Percentiles rank a stretch among this genome's conserved stretches.
These are phyloP conservation scores for Lipomyces starkeyi DNA, from an alignment of 805 yeast genomes.

Conservation along the genomic window DNA sequence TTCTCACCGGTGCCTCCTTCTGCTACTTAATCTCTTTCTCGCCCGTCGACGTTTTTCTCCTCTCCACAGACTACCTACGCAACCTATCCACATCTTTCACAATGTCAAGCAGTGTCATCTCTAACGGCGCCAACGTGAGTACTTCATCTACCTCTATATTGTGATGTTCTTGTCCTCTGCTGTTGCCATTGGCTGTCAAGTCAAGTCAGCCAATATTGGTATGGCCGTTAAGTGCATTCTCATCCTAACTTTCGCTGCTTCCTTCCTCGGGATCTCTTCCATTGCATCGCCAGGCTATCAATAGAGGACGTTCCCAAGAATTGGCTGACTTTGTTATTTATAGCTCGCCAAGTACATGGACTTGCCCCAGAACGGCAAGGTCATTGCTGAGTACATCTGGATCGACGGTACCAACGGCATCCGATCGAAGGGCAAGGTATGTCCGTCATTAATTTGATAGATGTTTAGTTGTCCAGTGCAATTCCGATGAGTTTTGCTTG, in stretches of 20 bases:
- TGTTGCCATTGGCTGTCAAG: neutral
- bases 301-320: neutral
- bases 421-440: constrained; percentile 81
- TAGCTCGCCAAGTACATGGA: constrained; percentile 79
- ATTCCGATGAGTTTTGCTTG: neutral
- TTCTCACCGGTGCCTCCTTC: neutral
- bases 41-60: neutral
- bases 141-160: neutral
- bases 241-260: neutral
- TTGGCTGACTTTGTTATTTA: neutral
- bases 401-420: constrained; percentile 88
- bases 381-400: constrained; percentile 98
- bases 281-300: neutral
- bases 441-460: neutral
- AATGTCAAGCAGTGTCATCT: constrained; percentile 38
- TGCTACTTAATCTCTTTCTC: constrained; percentile 6
- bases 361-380: constrained; percentile 81
- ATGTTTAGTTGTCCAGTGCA: neutral
- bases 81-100: constrained; percentile 9
- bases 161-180: neutral
- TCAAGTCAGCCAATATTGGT: neutral
- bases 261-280: neutral
- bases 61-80: constrained; percentile 7
- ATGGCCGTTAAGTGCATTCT: neutral
- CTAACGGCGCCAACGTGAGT: constrained; percentile 38